Base-by-base conservation (phyloP, 306 rosid genomes). In the Senna siamea region DNA sequence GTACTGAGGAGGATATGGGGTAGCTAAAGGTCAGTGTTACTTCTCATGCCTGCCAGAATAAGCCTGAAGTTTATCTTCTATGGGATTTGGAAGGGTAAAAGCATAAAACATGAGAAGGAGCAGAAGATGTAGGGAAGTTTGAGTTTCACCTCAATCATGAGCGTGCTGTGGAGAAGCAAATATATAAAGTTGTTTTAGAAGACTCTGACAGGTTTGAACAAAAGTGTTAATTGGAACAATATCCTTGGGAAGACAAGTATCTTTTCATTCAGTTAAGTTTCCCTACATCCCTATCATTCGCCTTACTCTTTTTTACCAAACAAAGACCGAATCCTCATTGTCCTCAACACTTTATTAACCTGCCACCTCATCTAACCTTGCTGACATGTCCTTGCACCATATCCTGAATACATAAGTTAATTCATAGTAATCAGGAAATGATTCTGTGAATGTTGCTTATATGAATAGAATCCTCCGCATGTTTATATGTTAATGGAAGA, bases 171-270 rank as follows among this genome's bases (percentile, higher is more conserved):
- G 7, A 62, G 91, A 88, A 88, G 92, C 89, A n/a, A 12, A 41
- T 41, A 83, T 78, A 85, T 78, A 92, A 89, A 86, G 95, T 83
- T 89, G 91, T 81, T 88, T 84, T 84, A 77, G 90, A 86, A 82
- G 91, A 66, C 88, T 81, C 72, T 86, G 94, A 88, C 92, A 83
- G 89, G 96, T 84, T 91, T 91, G 98, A 94, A 89, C 77, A 55
- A 81, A 91, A 88, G 94, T 84, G 94, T 84, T 88, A 65, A 71
- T 77, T 85, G 92, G 93, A 93, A 93, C 92, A 82, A 74, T 73
- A 77, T 76, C 86, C 87, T 91, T 80, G 92, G 87, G 94, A 91
- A 91, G 96, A 86, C 90, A 94, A 87, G 96, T 82, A 89, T 88
- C 90, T 94, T 91, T 82, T 54, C 85, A 69, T 84, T 76, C 74